phyloP scores from a whole-genome alignment of 306 rosid species.

The Inga leiocalycina region DNA sequence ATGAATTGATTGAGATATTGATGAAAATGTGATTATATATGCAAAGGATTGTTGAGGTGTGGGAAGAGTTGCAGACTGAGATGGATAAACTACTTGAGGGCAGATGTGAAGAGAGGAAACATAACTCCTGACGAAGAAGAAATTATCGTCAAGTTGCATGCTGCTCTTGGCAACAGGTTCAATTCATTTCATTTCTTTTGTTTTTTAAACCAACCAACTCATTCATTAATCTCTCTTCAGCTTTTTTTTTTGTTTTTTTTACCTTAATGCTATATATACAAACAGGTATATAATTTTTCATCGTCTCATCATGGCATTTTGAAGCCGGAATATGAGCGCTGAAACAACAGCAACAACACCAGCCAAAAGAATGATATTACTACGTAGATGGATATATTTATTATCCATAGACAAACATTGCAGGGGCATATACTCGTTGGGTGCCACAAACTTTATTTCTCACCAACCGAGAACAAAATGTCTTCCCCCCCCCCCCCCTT shows the following conservation, averaged over 20 bases:
- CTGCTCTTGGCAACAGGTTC: conserved; percentile 77
- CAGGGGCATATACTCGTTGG: background rate
- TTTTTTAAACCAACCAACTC: background rate
- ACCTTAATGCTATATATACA: too few species aligned
- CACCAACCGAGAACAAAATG: background rate
- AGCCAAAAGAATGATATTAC: background rate
- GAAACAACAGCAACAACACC: background rate
- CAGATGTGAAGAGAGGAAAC: conserved; percentile 90
- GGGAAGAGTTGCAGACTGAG: conserved; percentile 92
- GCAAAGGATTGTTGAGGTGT: conserved; percentile 52
- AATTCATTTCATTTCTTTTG: background rate
- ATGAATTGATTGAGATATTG: background rate
- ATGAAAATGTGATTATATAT: background rate
- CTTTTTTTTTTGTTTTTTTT: too few species aligned
- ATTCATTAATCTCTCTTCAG: background rate
- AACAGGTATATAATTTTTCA: background rate
- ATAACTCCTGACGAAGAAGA: conserved; percentile 82
- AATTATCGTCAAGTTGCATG: conserved; percentile 76
- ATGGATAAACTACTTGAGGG: conserved; percentile 86
- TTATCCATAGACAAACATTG: background rate
- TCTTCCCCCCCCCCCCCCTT: background rate
- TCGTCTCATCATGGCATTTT: background rate
- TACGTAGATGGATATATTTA: background rate
- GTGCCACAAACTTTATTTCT: background rate
- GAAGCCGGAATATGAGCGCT: background rate